Conservation (phyloP, 2,329 filamentous ascomycete genomes). For the Ophiostoma montium region DNA sequence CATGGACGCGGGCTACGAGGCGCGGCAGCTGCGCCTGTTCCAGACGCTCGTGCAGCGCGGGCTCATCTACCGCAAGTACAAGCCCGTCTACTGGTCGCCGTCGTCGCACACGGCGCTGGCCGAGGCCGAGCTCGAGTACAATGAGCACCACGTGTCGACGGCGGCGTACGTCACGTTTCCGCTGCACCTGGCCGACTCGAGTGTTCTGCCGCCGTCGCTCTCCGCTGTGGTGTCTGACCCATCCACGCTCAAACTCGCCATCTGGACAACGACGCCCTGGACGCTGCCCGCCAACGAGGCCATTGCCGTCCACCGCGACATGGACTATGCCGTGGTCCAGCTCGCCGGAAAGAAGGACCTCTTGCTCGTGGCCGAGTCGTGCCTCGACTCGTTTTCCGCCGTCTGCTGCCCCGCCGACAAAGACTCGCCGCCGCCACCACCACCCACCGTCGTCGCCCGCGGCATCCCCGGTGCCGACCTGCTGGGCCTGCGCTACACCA, state of each 20-base stretch:
- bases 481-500: constrained; percentile 50
- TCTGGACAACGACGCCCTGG: constrained; percentile 99
- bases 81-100: constrained; percentile 79
- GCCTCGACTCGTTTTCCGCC: constrained; percentile 45
- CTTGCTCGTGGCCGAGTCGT: constrained; percentile 57
- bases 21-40: constrained; percentile 61
- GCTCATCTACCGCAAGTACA: constrained; percentile 63
- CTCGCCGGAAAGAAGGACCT: constrained; percentile 43
- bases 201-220: constrained; percentile 20
- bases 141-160: constrained; percentile 56
- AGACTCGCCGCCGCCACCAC: constrained; percentile 15
- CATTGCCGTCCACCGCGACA: constrained; percentile 63
- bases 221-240: neutral
- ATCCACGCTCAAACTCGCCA: constrained; percentile 52
- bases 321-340: constrained; percentile 59
- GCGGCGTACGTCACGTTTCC: constrained; percentile 73
- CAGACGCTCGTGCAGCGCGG: constrained; percentile 58
- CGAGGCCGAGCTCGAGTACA: constrained; percentile 75
- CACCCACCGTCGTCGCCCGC: constrained; percentile 56
- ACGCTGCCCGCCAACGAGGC: constrained; percentile 86
- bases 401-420: constrained; percentile 28
- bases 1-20: constrained; percentile 63
- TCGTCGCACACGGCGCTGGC: constrained; percentile 67
- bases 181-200: constrained; percentile 23
- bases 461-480: constrained; percentile 58